Evolutionary conservation across 2,329 filamentous ascomycete species (phyloP).

Genomic region (Thermoascus crustaceus): DNA sequence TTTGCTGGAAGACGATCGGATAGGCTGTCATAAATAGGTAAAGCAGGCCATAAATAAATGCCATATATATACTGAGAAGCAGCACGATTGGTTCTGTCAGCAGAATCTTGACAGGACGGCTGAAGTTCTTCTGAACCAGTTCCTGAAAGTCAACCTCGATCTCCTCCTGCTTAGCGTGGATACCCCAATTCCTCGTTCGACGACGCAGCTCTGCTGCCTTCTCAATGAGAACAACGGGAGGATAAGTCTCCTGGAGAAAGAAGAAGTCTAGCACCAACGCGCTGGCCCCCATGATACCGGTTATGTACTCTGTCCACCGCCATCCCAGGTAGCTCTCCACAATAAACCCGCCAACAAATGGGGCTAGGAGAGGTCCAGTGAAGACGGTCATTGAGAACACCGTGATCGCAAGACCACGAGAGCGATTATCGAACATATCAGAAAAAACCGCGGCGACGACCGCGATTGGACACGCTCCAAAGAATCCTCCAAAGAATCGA

Average conservation of each 20-base stretch:
- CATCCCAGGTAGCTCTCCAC: constrained; percentile 44
- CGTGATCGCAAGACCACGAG: constrained; percentile 39
- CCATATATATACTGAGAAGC: constrained; percentile 33
- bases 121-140: constrained; percentile 45
- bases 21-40: constrained; percentile 37
- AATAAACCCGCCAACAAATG: constrained; percentile 50
- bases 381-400: constrained; percentile 47
- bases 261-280: constrained; percentile 42
- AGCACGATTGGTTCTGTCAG: constrained; percentile 38
- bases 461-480: constrained; percentile 46
- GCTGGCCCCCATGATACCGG: constrained; percentile 48
- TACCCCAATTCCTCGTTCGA: constrained; percentile 52
- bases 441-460: constrained; percentile 49
- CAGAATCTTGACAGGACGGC: constrained; percentile 37
- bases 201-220: constrained; percentile 49
- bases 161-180: constrained; percentile 52
- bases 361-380: constrained; percentile 45
- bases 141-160: constrained; percentile 46
- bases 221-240: constrained; percentile 48
- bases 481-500: constrained; percentile 47
- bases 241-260: constrained; percentile 51
- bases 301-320: constrained; percentile 50
- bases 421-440: constrained; percentile 47
- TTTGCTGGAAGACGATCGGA: constrained; percentile 36
- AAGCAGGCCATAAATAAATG: constrained; percentile 27